Evolutionary conservation across 2,329 filamentous ascomycete genomes (phyloP).

Genomic region (Polytolypa hystricis): DNA sequence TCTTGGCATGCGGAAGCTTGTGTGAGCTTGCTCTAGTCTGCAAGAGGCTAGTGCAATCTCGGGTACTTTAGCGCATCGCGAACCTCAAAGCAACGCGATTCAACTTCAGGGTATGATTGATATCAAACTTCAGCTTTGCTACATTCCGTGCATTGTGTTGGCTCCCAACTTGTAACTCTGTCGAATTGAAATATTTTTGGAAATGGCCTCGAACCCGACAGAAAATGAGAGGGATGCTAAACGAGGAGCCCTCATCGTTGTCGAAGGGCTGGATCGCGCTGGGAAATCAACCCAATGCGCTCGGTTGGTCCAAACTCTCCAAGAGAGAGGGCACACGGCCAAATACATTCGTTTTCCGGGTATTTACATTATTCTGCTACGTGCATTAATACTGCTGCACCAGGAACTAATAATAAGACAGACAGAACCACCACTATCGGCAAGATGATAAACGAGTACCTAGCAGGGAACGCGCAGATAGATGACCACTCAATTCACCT

Average conservation of each 20-base stretch:
- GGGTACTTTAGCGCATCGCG: no score
- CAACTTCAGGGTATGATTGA: no score
- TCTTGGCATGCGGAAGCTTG: no score
- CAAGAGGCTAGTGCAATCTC: no score
- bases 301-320: conserved; percentile 47
- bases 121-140: no score
- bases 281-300: conserved; percentile 88
- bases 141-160: no score
- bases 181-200: no score
- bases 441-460: conserved; percentile 73
- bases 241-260: conserved; percentile 65
- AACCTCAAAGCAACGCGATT: no score
- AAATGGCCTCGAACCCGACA: no score
- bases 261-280: conserved; percentile 81
- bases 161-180: no score
- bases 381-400: not conserved
- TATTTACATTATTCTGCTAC: conserved; percentile 21
- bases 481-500: conserved; percentile 86
- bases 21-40: no score
- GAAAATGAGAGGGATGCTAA: no score
- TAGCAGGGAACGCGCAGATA: conserved; percentile 59
- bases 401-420: conserved; percentile 22
- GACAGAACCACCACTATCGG: conserved; percentile 78
- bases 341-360: conserved; percentile 57
- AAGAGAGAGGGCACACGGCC: conserved; percentile 40